Evolutionary conservation across 1,139 yeast species (phyloP).

Genomic region (Nakaseomyces nivariensis): DNA sequence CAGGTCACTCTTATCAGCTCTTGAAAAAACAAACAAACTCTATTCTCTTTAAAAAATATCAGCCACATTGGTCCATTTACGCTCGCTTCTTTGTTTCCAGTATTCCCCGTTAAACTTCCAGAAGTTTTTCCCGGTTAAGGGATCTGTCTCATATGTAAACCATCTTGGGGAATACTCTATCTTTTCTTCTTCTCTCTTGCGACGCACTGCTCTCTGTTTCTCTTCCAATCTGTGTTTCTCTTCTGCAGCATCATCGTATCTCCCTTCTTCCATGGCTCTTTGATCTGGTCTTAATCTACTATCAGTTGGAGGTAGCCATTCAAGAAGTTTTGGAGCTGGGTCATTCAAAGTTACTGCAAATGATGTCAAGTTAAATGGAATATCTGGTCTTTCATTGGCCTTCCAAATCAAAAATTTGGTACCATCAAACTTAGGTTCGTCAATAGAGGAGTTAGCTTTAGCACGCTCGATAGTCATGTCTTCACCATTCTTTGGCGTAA

Average conservation of each 20-base stretch:
- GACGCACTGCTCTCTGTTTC: slow-evolving; percentile 79
- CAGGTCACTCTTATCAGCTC: no score
- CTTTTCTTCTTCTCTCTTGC: slow-evolving; percentile 50
- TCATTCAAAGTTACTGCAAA: slow-evolving; percentile 90
- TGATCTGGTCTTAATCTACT: slow-evolving; percentile 96
- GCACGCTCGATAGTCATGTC: slow-evolving; percentile 16
- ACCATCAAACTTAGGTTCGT: slow-evolving; percentile 37
- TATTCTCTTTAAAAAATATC: slow-evolving; percentile 36
- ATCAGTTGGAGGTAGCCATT: slow-evolving; percentile 81
- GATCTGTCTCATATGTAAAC: slow-evolving; percentile 64
- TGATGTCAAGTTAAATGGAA: slow-evolving; percentile 84
- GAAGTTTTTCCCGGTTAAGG: slow-evolving; percentile 68
- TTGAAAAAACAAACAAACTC: no score
- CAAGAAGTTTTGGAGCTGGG: slow-evolving; percentile 42
- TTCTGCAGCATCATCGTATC: slow-evolving; percentile 74
- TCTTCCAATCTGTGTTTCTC: slow-evolving; percentile 86
- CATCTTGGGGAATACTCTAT: slow-evolving; percentile 58
- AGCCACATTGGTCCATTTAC: slow-evolving; percentile 41
- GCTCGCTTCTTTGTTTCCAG: slow-evolving; percentile 60
- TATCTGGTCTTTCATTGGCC: slow-evolving; percentile 71
- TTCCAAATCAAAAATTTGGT: slow-evolving; percentile 75
- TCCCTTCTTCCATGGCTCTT: slow-evolving; percentile 95
- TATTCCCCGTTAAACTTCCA: slow-evolving; percentile 72
- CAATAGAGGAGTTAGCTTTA: slow-evolving; percentile 10
- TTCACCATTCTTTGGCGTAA: slow-evolving; percentile 23